A percentile compares a stretch with the other conserved stretches of the same genome.
Conservation (phyloP, 176 grass and related monocot species). For the Hordeum vulgare region DNA sequence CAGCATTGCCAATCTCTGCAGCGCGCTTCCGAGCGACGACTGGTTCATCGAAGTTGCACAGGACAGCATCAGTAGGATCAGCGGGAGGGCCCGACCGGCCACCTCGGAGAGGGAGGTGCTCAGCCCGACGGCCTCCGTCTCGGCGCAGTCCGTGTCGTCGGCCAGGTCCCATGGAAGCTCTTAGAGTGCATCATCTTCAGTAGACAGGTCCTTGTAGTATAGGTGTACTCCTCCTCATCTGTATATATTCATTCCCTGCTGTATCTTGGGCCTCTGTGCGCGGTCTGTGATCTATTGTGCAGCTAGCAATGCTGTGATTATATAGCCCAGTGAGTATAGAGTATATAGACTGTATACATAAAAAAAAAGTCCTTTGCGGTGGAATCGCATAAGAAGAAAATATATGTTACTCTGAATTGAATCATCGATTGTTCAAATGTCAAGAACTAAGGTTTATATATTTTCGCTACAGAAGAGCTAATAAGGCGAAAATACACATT, state of each 20-base stretch:
- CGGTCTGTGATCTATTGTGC: background rate
- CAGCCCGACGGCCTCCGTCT: constrained; percentile 88
- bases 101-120: constrained; percentile 67
- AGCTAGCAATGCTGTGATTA: too few relatives aligned
- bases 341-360: background rate
- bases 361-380: background rate
- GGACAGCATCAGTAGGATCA: constrained; percentile 64
- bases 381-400: background rate
- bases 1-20: constrained; percentile 5
- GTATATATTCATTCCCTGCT: background rate
- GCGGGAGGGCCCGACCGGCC: constrained; percentile 39
- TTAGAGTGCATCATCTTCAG: constrained; percentile 24
- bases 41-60: constrained; percentile 86
- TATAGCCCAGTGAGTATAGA: too few relatives aligned
- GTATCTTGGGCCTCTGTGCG: background rate
- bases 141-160: constrained; percentile 80
- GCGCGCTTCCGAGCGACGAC: constrained; percentile 57
- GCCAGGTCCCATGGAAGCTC: constrained; percentile 57
- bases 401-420: background rate
- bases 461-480: too few relatives aligned
- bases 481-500: too few relatives aligned
- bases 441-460: background rate
- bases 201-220: constrained; percentile 32
- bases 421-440: background rate
- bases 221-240: background rate